Conservation (phyloP, 2,329 filamentous ascomycete species). For the Cordyceps cicadae region DNA sequence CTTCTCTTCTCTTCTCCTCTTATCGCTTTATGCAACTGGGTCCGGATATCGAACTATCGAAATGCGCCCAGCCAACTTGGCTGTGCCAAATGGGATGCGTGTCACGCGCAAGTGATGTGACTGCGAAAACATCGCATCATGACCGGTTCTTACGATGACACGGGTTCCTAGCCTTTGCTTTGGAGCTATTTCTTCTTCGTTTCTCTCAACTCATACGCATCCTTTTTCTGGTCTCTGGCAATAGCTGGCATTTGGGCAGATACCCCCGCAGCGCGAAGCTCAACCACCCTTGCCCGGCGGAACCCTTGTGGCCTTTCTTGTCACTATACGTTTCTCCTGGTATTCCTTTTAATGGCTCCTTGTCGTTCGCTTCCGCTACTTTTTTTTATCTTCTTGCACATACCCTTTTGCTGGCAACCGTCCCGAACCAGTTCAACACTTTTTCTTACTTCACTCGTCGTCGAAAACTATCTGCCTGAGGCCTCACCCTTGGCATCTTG, state of each 20-base stretch:
- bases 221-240: conserved; percentile 2
- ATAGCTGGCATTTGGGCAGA: conserved; percentile 12
- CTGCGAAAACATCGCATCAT: background rate
- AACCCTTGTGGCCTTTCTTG: background rate
- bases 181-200: background rate
- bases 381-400: conserved; percentile 10
- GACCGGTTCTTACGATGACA: conserved; percentile 8
- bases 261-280: conserved; percentile 12
- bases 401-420: conserved; percentile 12
- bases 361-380: conserved; percentile 8
- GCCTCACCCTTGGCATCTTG: conserved; percentile 3
- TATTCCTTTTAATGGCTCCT: conserved; percentile 3
- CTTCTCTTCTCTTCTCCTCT: conserved; percentile 11
- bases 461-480: conserved; percentile 1
- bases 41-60: conserved; percentile 17
- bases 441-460: background rate
- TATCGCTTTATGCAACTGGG: conserved; percentile 13
- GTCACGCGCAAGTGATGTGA: conserved; percentile 16
- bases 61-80: conserved; percentile 14
- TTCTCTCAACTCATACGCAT: conserved; percentile 1
- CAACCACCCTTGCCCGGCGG: background rate
- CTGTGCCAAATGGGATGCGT: conserved; percentile 23
- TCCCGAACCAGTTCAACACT: conserved; percentile 11
- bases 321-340: conserved; percentile 4
- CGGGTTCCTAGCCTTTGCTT: conserved; percentile 2